Evolutionary conservation across 176 grass and related monocot genomes (phyloP), one percentile per base, ranked within the genome.

Genomic region (Melocanna baccifera): DNA sequence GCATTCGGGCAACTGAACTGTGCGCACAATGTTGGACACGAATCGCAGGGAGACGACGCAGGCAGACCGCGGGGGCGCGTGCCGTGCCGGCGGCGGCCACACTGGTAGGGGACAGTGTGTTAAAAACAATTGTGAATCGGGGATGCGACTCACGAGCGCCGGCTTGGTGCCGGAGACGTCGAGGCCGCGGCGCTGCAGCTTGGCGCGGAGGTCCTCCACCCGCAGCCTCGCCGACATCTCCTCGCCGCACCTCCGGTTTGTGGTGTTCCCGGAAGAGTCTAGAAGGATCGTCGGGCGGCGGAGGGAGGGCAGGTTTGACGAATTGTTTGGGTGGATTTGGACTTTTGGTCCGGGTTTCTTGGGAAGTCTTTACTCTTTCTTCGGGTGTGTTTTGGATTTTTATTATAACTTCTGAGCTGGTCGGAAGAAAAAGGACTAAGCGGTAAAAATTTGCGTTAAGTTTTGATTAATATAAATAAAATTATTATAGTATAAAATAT

Each of bases 191-290:
- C 47, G 62, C 78, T 73, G 86, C 73, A 94, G 87, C 82, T 80
- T 82, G 47, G 87, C 55, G 55, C 87, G 92, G 75, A 94, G 87
- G 48, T 92, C 90, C 84, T 90, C 92, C 81, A 92, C 90, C 82
- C 90, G 88, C 64, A 92, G 90, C 82, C 64, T 92, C 73, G 85
- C 68, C 77, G 92, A 94, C 89, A 94, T 94, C 19, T 67, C 77
- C 7, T 7, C 25, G 1, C 58, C 25, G 5, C 29, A 15, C 30
- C 47, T 9, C 67, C 25, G 47, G 66, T 9, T 32, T 23, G 66
- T 46, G 12, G 56, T 15, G 73, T 78, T 72, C 9, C 77, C 16
- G 37, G 47, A 76, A 57, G 61, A 25, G 42, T 53, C 15, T 20
- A 28, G 67, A 74, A 65, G 52, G 42, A 61, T 28, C 40, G 15